Percentiles rank a stretch among this genome's conserved stretches.
Evolutionary conservation across 2,329 filamentous ascomycete genomes (phyloP).

Genomic region (Penicillium griseofulvum): DNA sequence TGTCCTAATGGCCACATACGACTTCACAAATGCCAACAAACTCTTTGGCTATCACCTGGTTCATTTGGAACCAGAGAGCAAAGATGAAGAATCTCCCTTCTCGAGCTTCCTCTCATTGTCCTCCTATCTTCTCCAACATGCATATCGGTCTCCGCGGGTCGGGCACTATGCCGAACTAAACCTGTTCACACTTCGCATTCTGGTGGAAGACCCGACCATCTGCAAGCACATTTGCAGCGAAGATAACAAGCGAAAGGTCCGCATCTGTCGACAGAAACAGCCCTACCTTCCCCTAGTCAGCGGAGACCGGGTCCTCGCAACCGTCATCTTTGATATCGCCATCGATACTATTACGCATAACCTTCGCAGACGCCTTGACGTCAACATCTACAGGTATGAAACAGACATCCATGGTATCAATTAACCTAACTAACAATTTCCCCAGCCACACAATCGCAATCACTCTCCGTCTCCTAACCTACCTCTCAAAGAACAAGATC

Average conservation of each 20-base stretch:
- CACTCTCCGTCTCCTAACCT: constrained; percentile 76
- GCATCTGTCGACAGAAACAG: constrained; percentile 83
- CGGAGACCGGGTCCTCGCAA: constrained; percentile 69
- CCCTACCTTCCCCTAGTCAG: constrained; percentile 76
- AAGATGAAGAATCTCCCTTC: constrained; percentile 70
- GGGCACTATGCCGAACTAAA: constrained; percentile 81
- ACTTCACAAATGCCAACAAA: constrained; percentile 93
- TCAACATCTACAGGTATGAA: constrained; percentile 71
- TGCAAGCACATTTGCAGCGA: constrained; percentile 83
- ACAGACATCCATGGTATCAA: not conserved
- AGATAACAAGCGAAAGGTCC: constrained; percentile 69
- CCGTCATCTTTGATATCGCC: constrained; percentile 79
- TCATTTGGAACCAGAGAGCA: constrained; percentile 58
- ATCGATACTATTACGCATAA: constrained; percentile 94
- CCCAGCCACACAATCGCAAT: constrained; percentile 70
- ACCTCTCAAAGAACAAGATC: constrained; percentile 76
- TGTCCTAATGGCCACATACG: constrained; percentile 80
- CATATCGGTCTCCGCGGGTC: constrained; percentile 75
- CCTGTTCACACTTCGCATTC: constrained; percentile 77
- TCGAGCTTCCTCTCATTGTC: constrained; percentile 80
- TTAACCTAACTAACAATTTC: constrained; percentile 1
- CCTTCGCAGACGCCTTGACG: constrained; percentile 77
- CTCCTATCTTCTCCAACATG: constrained; percentile 91
- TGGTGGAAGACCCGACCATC: constrained; percentile 79
- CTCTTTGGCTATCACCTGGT: constrained; percentile 86